A percentile compares a stretch with the other conserved stretches of the same genome.
Evolutionary conservation across 2,329 filamentous ascomycete genomes (phyloP).

Genomic region (Magnaporthales sp.): DNA sequence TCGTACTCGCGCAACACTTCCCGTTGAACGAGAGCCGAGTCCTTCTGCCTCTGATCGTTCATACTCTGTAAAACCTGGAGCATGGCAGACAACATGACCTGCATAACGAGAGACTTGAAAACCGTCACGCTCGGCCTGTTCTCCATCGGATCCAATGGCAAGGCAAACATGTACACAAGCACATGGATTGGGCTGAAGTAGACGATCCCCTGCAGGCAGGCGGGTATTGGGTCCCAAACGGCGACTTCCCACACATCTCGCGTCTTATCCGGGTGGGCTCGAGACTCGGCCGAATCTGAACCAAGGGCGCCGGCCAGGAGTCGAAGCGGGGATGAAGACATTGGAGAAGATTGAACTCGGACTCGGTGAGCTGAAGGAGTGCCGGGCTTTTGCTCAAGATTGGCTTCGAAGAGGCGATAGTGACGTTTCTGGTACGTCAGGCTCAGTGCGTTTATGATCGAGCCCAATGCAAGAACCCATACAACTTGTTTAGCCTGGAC

Average conservation of each 20-base stretch:
- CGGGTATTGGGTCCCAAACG: constrained; percentile 86
- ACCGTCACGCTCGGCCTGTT: constrained; percentile 79
- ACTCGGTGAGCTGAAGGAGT: constrained; percentile 87
- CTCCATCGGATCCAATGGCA: constrained; percentile 70
- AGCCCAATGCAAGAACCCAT: constrained; percentile 58
- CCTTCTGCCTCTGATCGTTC: constrained; percentile 79
- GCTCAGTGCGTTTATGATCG: constrained; percentile 70
- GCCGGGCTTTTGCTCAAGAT: constrained; percentile 64
- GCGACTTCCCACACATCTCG: constrained; percentile 92
- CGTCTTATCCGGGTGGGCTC: constrained; percentile 72
- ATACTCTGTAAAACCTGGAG: constrained; percentile 63
- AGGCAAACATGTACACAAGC: constrained; percentile 79
- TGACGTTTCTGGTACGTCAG: constrained; percentile 73
- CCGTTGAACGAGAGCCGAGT: constrained; percentile 74
- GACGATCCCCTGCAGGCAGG: constrained; percentile 75
- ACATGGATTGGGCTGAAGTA: constrained; percentile 90
- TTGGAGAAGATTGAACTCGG: constrained; percentile 73
- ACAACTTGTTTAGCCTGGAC: constrained; percentile 59
- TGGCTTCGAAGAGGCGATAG: constrained; percentile 85
- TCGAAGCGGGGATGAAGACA: constrained; percentile 66
- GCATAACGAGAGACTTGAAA: constrained; percentile 71
- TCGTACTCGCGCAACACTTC: constrained; percentile 95
- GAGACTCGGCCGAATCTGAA: constrained; percentile 64
- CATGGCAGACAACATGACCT: constrained; percentile 66
- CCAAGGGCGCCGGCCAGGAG: constrained; percentile 62